Evolutionary conservation across 176 grass and related monocot genomes (phyloP).

Genomic region (Chrysopogon serrulatus): DNA sequence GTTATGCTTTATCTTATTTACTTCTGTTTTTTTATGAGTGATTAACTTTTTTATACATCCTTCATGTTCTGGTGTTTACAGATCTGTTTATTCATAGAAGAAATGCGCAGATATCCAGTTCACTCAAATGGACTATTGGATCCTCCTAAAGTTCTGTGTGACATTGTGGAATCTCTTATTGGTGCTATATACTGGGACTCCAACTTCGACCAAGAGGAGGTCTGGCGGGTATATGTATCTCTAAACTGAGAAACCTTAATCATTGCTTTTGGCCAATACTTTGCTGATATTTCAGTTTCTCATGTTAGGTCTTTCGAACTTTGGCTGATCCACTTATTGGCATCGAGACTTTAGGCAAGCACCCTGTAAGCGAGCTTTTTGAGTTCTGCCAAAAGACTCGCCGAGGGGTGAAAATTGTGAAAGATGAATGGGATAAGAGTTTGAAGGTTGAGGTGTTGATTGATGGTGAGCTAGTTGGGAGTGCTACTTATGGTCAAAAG

Average conservation of each 20-base stretch:
- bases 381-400: constrained; percentile 58
- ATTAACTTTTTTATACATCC: neutral
- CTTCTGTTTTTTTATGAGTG: neutral
- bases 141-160: constrained; percentile 57
- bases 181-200: constrained; percentile 60
- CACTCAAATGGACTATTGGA: constrained; percentile 71
- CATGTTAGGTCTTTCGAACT: constrained; percentile 49
- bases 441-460: constrained; percentile 47
- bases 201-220: constrained; percentile 42
- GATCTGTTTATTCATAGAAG: constrained; percentile 55
- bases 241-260: neutral
- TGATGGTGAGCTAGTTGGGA: constrained; percentile 47
- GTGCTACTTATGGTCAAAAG: constrained; percentile 42
- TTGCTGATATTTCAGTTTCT: neutral
- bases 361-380: constrained; percentile 61
- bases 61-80: constrained; percentile 15
- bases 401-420: constrained; percentile 24
- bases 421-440: constrained; percentile 44
- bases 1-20: neutral
- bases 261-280: neutral
- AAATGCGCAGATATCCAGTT: constrained; percentile 38
- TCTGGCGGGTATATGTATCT: constrained; percentile 44
- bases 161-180: constrained; percentile 69
- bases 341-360: constrained; percentile 51
- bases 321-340: constrained; percentile 57